Conservation (phyloP, 75 land plant genomes). For the Ceratopteris richardii region DNA sequence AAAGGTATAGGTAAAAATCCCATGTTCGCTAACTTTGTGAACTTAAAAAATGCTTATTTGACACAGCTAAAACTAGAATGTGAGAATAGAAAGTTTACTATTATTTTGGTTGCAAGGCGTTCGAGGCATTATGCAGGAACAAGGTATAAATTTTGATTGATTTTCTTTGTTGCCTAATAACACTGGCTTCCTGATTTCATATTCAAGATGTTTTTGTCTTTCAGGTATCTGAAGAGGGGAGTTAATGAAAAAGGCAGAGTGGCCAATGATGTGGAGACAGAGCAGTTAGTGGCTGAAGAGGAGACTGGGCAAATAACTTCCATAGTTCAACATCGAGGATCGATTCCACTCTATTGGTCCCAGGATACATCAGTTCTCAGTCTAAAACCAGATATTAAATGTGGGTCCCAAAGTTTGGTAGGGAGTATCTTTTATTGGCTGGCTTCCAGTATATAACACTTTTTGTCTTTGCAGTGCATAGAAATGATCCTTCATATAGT, state of each 20-base stretch:
- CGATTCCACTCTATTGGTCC: slow-evolving; percentile 85
- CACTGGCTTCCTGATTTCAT: no score
- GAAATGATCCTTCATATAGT: slow-evolving; percentile 55
- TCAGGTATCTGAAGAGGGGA: slow-evolving; percentile 71
- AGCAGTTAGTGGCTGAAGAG: slow-evolving; percentile 70
- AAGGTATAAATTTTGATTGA: slow-evolving; percentile 29
- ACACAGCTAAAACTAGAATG: no score
- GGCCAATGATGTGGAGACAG: slow-evolving; percentile 90
- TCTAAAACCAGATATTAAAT: slow-evolving; percentile 10
- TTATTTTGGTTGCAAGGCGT: slow-evolving; percentile 76
- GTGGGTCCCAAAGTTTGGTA: not conserved
- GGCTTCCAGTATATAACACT: not conserved
- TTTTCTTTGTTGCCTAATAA: not conserved
- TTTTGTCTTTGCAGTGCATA: slow-evolving; percentile 48
- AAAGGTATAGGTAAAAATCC: no score
- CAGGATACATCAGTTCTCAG: slow-evolving; percentile 54
- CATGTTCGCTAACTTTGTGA: no score
- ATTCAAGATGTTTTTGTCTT: not conserved
- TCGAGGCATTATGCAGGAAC: slow-evolving; percentile 90
- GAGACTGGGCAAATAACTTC: slow-evolving; percentile 52
- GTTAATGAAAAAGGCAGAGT: slow-evolving; percentile 78
- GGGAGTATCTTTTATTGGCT: not conserved
- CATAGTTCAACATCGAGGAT: slow-evolving; percentile 75
- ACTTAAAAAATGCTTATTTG: no score
- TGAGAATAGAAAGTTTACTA: slow-evolving; percentile 36